Evolutionary conservation across 2,329 filamentous ascomycete genomes (phyloP).

Genomic region (Trichophyton rubrum): DNA sequence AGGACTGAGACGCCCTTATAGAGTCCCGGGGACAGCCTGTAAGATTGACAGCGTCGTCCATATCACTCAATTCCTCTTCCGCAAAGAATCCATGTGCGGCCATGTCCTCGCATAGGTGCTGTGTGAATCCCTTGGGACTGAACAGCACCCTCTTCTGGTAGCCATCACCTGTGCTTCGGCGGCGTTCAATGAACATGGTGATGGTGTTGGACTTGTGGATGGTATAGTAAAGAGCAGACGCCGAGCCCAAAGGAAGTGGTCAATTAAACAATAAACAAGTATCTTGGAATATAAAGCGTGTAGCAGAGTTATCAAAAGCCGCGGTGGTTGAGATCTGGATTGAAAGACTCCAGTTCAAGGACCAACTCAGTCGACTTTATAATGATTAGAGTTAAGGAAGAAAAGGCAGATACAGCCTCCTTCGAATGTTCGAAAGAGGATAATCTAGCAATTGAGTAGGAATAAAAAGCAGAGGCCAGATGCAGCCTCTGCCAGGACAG

Average conservation of each 20-base stretch:
- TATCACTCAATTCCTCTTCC: neutral
- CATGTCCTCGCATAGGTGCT: neutral
- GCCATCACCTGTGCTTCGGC: neutral
- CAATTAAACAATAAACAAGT: neutral
- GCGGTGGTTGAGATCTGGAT: slow-evolving; percentile 1
- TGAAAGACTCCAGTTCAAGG: neutral
- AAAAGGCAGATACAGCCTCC: neutral
- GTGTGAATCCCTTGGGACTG: neutral
- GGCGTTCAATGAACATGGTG: neutral
- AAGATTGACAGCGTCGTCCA: neutral
- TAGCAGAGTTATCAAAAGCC: neutral
- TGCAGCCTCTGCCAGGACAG: neutral
- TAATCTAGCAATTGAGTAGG: neutral
- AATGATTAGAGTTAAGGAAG: neutral
- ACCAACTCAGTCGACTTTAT: slow-evolving; percentile 2
- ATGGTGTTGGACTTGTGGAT: neutral
- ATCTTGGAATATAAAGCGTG: neutral
- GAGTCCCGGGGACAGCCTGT: neutral
- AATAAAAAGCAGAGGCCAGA: neutral
- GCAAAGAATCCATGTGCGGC: neutral
- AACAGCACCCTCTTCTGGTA: neutral
- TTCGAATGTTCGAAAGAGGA: neutral
- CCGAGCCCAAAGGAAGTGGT: too few relatives aligned
- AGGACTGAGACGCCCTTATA: neutral
- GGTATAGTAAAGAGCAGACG: neutral